A percentile compares a stretch with the other conserved stretches of the same genome.
phyloP scores from a whole-genome alignment of 139 green algal genomes.

The Ettlia oleoabundans region DNA sequence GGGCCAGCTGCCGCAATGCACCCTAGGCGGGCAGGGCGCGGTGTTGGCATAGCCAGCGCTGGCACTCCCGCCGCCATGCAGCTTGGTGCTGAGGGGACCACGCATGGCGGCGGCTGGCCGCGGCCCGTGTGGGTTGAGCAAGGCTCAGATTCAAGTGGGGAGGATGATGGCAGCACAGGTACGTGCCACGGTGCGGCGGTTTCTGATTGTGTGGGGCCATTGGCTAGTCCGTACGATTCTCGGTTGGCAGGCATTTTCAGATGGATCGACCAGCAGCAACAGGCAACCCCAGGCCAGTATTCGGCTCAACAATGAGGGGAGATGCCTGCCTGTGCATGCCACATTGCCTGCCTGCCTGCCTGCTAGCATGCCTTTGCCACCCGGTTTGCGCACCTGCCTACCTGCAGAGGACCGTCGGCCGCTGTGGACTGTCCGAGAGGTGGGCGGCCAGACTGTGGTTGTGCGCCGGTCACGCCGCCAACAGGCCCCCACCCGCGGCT shows the following conservation, averaged over 20 bases:
- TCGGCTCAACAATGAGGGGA: too few relatives aligned
- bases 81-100: slow-evolving; percentile 4
- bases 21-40: not conserved
- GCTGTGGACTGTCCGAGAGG: slow-evolving; percentile 31
- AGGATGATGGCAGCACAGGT: not conserved
- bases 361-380: not conserved
- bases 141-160: not conserved
- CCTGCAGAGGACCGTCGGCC: not conserved
- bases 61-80: not conserved
- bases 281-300: too few relatives aligned
- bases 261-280: too few relatives aligned
- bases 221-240: too few relatives aligned
- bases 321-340: not conserved
- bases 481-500: slow-evolving; percentile 31
- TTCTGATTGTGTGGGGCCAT: not conserved
- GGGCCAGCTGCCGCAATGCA: too few relatives aligned
- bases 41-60: not conserved
- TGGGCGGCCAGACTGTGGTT: slow-evolving; percentile 22
- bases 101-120: slow-evolving; percentile 10
- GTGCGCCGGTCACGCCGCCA: slow-evolving; percentile 5
- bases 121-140: slow-evolving; percentile 16
- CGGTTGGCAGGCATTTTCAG: too few relatives aligned
- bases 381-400: not conserved
- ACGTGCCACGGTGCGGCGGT: not conserved
- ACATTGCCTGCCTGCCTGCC: not conserved